phyloP scores from a whole-genome alignment of 805 yeast genomes.

The Ogataea henricii region DNA sequence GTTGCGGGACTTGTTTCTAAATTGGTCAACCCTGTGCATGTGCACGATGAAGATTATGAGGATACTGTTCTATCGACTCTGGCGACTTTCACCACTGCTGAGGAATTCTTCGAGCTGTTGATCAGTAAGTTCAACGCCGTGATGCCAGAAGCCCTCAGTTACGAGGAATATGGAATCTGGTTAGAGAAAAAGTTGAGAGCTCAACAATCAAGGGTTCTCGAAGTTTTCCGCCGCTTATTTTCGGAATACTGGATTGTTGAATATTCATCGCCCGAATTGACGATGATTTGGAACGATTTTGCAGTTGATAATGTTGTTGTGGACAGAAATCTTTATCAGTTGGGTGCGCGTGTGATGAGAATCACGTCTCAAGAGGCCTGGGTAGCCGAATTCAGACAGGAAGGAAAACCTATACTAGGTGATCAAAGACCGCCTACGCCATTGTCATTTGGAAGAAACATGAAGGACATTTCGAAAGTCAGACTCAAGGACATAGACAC shows the following conservation, averaged over 20 bases:
- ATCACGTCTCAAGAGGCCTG: conserved; percentile 30
- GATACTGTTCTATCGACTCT: conserved; percentile 74
- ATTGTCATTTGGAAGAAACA: conserved; percentile 21
- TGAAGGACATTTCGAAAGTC: conserved; percentile 36
- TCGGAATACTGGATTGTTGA: conserved; percentile 70
- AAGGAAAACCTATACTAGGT: conserved; percentile 13
- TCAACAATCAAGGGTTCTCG: conserved; percentile 64
- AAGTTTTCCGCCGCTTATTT: conserved; percentile 64
- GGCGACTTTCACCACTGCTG: conserved; percentile 68
- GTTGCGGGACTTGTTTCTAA: conserved; percentile 76
- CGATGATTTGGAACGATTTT: conserved; percentile 33
- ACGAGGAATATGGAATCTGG: conserved; percentile 82
- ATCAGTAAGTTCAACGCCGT: conserved; percentile 65
- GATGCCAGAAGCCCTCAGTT: conserved; percentile 87
- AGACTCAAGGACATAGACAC: conserved; percentile 71
- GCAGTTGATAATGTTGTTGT: conserved; percentile 16
- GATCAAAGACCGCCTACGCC: conserved; percentile 25
- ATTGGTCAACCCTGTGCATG: conserved; percentile 69
- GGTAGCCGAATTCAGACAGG: conserved; percentile 23
- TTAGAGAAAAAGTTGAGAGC: conserved; percentile 67
- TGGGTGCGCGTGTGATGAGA: conserved; percentile 28
- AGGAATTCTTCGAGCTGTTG: conserved; percentile 58
- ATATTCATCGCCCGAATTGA: conserved; percentile 50
- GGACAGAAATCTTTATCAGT: conserved; percentile 14
- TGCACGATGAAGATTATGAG: conserved; percentile 61